These are phyloP conservation scores for Lecanicillium sp. DNA, from an alignment of 2,329 filamentous ascomycete genomes.

Conservation along the genomic window DNA sequence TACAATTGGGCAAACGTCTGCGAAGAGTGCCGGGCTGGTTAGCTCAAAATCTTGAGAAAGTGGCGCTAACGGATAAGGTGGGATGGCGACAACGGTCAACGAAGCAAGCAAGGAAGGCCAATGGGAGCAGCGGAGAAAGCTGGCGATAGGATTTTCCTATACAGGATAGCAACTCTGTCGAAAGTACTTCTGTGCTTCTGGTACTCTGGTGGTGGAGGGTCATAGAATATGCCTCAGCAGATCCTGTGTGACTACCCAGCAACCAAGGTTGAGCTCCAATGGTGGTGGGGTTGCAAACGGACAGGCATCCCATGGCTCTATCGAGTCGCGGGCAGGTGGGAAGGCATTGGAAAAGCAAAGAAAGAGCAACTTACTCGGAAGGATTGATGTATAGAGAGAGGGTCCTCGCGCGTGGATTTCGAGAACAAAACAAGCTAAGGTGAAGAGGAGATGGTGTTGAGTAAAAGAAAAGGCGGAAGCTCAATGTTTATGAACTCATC, in stretches of 20 bases:
- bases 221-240: slow-evolving; percentile 14
- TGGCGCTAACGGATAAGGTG: slow-evolving; percentile 1
- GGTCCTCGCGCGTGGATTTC: too few relatives aligned
- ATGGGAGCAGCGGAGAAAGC: too few relatives aligned
- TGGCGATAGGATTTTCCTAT: too few relatives aligned
- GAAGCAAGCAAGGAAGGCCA: neutral
- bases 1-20: slow-evolving; percentile 1
- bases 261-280: slow-evolving; percentile 7
- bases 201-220: too few relatives aligned
- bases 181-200: too few relatives aligned
- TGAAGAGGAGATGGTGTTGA: slow-evolving; percentile 6
- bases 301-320: too few relatives aligned
- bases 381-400: too few relatives aligned
- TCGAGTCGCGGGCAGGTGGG: too few relatives aligned
- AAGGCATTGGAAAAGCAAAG: too few relatives aligned
- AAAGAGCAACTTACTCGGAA: neutral
- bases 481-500: slow-evolving; percentile 2
- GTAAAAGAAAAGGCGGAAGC: slow-evolving; percentile 8
- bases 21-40: slow-evolving; percentile 1
- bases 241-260: slow-evolving; percentile 1
- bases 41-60: neutral
- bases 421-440: too few relatives aligned
- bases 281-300: slow-evolving; percentile 9
- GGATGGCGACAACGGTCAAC: neutral
- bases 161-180: too few relatives aligned